Percentiles rank a stretch among this genome's conserved stretches.
phyloP scores from a whole-genome alignment of 169 alveolate species.

The Plasmodium billcollinsi region DNA sequence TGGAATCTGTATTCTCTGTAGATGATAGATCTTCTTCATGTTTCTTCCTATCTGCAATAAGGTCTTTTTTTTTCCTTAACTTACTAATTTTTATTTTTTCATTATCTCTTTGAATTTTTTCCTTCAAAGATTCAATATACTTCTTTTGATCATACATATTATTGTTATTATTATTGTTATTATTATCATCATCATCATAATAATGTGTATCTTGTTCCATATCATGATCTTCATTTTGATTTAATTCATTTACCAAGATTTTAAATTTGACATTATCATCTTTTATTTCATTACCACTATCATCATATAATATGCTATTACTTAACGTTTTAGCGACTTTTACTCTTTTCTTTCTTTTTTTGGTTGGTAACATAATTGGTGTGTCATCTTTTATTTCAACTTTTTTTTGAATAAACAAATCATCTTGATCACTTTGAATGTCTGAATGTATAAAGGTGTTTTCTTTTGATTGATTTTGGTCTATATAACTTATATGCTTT shows the following conservation, averaged over 20 bases:
- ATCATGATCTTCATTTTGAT: constrained; percentile 19
- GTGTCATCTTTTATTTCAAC: constrained; percentile 38
- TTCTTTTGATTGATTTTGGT: constrained; percentile 5
- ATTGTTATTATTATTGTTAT: not conserved
- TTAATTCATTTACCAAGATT: constrained; percentile 53
- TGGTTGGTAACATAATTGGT: constrained; percentile 48
- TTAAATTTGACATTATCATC: constrained; percentile 52
- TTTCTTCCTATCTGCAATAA: constrained; percentile 2
- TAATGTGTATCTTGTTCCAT: constrained; percentile 2
- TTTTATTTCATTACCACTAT: constrained; percentile 59
- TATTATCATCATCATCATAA: constrained; percentile 10
- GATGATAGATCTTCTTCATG: not conserved
- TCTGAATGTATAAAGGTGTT: no score
- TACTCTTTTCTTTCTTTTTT: constrained; percentile 55
- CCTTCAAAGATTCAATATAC: constrained; percentile 43
- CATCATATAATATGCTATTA: constrained; percentile 61
- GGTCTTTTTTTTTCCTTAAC: constrained; percentile 12
- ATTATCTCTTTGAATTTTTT: constrained; percentile 43
- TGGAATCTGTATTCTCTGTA: constrained; percentile 4
- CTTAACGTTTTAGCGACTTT: constrained; percentile 56
- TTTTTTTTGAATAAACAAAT: constrained; percentile 30
- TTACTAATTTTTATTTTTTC: constrained; percentile 42
- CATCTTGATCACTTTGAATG: not conserved
- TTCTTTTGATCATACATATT: constrained; percentile 5
- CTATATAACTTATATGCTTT: not conserved